Percentiles rank a stretch among this genome's conserved stretches.
Evolutionary conservation across 495 filamentous ascomycete species (phyloP).

Genomic region (Neurospora sp.): DNA sequence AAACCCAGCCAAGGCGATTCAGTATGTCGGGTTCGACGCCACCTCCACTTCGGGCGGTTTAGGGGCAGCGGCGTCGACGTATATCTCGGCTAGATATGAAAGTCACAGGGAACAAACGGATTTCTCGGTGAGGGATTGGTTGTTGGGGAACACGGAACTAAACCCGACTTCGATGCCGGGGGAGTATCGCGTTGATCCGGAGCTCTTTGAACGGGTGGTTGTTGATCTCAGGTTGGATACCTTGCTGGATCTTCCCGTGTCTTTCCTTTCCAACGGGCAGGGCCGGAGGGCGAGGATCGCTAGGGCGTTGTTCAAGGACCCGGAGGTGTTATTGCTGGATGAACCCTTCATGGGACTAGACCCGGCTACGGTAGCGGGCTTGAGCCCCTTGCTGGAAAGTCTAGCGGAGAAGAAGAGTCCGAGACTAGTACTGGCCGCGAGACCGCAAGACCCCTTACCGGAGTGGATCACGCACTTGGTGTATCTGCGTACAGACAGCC

Average conservation of each 20-base stretch:
- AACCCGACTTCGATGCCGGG: constrained; percentile 45
- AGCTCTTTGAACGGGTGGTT: constrained; percentile 46
- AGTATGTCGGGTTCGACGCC: constrained; percentile 73
- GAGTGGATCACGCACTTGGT: constrained; percentile 82
- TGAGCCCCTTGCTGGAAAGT: constrained; percentile 58
- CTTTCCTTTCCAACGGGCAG: constrained; percentile 89
- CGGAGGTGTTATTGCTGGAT: constrained; percentile 78
- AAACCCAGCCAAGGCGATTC: constrained; percentile 54
- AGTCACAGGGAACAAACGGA: constrained; percentile 76
- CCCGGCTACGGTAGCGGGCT: constrained; percentile 57
- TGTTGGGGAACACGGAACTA: constrained; percentile 66
- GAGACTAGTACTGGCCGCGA: constrained; percentile 62
- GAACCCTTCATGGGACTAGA: constrained; percentile 98
- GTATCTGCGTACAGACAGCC: constrained; percentile 50
- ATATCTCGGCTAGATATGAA: constrained; percentile 90
- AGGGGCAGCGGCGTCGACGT: constrained; percentile 49
- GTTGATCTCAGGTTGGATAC: constrained; percentile 41
- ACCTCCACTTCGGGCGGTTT: constrained; percentile 33
- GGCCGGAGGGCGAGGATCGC: constrained; percentile 79
- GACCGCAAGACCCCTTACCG: constrained; percentile 78
- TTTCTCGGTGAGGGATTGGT: constrained; percentile 69
- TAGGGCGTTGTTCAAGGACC: constrained; percentile 64
- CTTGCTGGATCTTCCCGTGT: constrained; percentile 68
- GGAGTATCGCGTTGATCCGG: no score
- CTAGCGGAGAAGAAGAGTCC: constrained; percentile 56